A percentile compares a stretch with the other conserved stretches of the same genome.
Evolutionary conservation across 257 asterid species (phyloP).

Genomic region (Solanum bulbocastanum): DNA sequence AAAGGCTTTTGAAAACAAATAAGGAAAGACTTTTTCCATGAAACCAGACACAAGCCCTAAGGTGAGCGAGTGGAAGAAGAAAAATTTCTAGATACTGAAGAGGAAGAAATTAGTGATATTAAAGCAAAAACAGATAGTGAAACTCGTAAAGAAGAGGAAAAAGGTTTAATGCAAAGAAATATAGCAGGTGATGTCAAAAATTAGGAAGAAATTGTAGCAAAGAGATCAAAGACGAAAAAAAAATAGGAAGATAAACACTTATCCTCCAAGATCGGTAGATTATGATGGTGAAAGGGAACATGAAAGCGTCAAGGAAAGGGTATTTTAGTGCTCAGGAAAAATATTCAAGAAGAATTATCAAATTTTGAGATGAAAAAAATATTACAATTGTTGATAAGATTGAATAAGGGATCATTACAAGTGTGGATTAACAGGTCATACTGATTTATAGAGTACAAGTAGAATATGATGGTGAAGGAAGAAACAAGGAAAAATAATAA

Average conservation of each 20-base stretch:
- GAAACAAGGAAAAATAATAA: not conserved
- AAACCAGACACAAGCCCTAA: not conserved
- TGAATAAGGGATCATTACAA: not conserved
- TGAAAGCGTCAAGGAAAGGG: not conserved
- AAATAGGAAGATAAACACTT: not conserved
- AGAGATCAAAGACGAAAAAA: not conserved
- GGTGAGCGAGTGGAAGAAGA: not conserved
- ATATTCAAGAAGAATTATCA: not conserved
- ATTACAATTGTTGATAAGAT: not conserved
- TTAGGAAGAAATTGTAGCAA: not conserved
- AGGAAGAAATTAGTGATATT: not conserved
- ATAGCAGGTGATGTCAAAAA: not conserved
- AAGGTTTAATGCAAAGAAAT: not conserved
- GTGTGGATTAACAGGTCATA: not conserved
- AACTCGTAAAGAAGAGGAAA: not conserved
- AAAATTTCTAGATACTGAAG: not conserved
- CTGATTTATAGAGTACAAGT: no score
- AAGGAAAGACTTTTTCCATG: not conserved
- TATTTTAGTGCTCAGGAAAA: no score
- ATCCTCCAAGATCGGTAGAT: not conserved
- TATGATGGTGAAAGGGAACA: not conserved
- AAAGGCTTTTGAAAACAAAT: not conserved
- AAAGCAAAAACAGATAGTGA: not conserved
- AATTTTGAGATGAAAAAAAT: not conserved
- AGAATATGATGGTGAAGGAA: not conserved